Evolutionary conservation across 2,329 filamentous ascomycete species (phyloP).

Genomic region (Tolypocladium paradoxum): DNA sequence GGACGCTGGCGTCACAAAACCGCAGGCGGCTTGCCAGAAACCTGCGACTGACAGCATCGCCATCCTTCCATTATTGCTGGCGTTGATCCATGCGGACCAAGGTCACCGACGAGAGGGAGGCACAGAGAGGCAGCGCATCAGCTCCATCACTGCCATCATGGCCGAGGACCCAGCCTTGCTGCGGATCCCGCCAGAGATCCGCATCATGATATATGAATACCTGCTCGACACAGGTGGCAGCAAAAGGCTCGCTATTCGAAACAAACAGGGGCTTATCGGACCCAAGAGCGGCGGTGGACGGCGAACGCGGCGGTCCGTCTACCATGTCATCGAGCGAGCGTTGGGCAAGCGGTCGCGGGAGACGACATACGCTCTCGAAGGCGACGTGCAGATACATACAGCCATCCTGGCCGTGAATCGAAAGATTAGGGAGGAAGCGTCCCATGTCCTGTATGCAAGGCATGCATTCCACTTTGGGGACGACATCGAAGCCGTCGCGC

Average conservation of each 20-base stretch:
- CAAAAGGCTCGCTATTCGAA: conserved; percentile 28
- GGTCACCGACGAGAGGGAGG: too few species aligned
- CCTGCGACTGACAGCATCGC: too few species aligned
- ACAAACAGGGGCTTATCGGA: conserved; percentile 2
- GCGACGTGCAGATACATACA: conserved; percentile 23
- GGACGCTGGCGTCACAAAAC: too few species aligned
- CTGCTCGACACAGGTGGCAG: conserved; percentile 30
- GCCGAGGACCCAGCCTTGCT: conserved; percentile 15
- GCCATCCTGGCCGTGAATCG: conserved; percentile 34
- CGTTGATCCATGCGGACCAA: too few species aligned
- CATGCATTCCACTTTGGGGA: conserved; percentile 50
- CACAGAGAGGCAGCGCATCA: too few species aligned
- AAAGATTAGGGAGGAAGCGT: conserved; percentile 43
- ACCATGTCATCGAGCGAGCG: conserved; percentile 29
- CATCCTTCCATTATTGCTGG: too few species aligned
- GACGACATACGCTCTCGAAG: conserved; percentile 39
- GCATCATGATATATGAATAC: conserved; percentile 31
- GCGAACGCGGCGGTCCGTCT: conserved; percentile 20
- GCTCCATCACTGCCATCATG: conserved; percentile 6
- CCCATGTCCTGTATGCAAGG: conserved; percentile 41
- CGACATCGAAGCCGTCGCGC: conserved; percentile 48
- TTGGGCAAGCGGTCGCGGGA: conserved; percentile 29
- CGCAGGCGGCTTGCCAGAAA: too few species aligned
- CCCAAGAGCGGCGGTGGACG: conserved; percentile 3
- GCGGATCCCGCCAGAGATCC: conserved; percentile 29